Evolutionary conservation across 805 yeast genomes (phyloP).

Genomic region (Kuraishia cidri): DNA sequence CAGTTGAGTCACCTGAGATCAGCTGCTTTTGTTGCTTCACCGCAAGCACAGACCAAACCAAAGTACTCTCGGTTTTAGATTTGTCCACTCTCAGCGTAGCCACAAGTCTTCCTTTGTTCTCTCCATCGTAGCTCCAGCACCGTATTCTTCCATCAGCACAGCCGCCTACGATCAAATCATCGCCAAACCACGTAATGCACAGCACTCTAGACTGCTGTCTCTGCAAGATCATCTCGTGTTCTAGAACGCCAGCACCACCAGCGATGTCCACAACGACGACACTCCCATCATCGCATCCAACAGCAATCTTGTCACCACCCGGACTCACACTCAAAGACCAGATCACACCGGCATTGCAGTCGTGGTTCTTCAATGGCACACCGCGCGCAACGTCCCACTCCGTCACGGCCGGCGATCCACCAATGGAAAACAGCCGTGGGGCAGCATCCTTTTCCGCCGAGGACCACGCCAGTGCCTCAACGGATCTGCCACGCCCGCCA

Average conservation of each 20-base stretch:
- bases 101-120: conserved; percentile 52
- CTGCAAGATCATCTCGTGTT: conserved; percentile 66
- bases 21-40: conserved; percentile 60
- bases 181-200: conserved; percentile 66
- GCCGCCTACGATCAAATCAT: conserved; percentile 73
- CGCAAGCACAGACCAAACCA: conserved; percentile 80
- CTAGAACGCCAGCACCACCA: conserved; percentile 80
- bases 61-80: conserved; percentile 73
- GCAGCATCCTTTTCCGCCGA: conserved; percentile 29
- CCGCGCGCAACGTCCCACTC: conserved; percentile 87
- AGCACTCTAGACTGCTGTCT: conserved; percentile 80
- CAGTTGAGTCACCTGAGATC: conserved; percentile 96
- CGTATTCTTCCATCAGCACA: conserved; percentile 92
- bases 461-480: conserved; percentile 88
- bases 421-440: conserved; percentile 80
- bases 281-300: conserved; percentile 94
- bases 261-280: conserved; percentile 78
- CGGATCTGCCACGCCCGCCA: conserved; percentile 77
- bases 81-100: conserved; percentile 91
- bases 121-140: conserved; percentile 54
- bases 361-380: conserved; percentile 63
- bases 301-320: conserved; percentile 57
- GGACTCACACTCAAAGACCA: conserved; percentile 78
- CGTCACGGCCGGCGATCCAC: conserved; percentile 84
- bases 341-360: conserved; percentile 87